Conservation (phyloP, 176 grass and related monocot genomes). For the Bonia amplexicaulis region DNA sequence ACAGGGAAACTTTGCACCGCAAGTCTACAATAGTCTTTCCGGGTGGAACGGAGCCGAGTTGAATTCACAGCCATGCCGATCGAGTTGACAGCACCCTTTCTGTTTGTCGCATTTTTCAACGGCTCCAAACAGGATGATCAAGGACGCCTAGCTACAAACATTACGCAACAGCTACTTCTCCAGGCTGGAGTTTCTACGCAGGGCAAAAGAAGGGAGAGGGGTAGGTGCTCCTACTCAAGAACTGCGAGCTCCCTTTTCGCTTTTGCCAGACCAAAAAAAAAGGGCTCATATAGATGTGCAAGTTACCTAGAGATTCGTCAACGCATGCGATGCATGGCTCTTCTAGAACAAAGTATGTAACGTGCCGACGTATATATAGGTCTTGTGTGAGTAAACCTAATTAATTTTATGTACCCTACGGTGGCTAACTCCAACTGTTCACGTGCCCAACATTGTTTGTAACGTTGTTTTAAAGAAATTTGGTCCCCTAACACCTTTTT, state of each 20-base stretch:
- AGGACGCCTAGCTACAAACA: neutral
- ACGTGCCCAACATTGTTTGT: too few species aligned
- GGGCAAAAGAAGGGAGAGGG: neutral
- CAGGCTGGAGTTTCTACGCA: neutral
- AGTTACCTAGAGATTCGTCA: neutral
- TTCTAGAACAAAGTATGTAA: neutral
- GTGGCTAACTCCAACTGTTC: too few species aligned
- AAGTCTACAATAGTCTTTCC: neutral
- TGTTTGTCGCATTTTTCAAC: neutral
- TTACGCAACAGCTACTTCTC: neutral
- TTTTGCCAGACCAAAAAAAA: neutral
- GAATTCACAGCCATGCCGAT: neutral
- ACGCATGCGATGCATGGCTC: neutral
- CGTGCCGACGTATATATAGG: neutral
- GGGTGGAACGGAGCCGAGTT: neutral
- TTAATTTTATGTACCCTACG: neutral
- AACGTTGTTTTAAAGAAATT: too few species aligned
- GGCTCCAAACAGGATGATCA: neutral
- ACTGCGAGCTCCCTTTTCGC: neutral
- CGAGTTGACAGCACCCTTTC: neutral
- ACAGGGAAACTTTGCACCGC: too few species aligned
- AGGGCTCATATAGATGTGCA: neutral
- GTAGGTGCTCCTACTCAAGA: neutral
- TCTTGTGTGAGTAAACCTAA: neutral
- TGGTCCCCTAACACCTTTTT: too few species aligned